Conservation (phyloP, 768 basidiomycete genomes). For the Lyophyllum atratum region DNA sequence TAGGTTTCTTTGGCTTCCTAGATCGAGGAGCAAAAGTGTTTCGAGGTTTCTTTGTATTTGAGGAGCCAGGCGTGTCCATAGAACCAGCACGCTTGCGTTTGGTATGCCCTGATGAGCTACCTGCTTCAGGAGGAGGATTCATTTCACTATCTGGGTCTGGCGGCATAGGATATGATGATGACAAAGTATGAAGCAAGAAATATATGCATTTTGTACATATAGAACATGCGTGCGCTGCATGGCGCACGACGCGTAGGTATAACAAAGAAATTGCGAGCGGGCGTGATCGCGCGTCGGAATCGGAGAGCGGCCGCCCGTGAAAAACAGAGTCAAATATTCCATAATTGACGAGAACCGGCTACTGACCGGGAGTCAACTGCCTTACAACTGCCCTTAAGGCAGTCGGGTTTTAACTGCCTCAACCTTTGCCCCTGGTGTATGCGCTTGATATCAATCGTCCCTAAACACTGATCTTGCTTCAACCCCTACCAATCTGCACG, state of each 20-base stretch:
- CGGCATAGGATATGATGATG: background rate
- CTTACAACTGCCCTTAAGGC: background rate
- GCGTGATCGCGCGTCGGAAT: no score
- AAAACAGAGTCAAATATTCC: no score
- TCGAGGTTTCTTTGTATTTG: background rate
- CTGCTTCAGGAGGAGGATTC: background rate
- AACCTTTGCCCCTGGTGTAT: slow-evolving; percentile 2
- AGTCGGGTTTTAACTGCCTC: slow-evolving; percentile 1
- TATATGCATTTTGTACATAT: background rate
- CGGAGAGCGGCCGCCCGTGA: no score
- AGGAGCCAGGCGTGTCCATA: background rate
- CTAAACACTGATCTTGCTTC: no score
- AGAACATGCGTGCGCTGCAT: background rate
- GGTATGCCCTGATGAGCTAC: background rate
- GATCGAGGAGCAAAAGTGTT: background rate
- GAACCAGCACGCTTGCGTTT: background rate
- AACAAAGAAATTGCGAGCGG: slow-evolving; percentile 1
- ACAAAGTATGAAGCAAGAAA: background rate
- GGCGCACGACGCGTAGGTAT: background rate
- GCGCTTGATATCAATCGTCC: no score
- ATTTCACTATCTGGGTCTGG: background rate
- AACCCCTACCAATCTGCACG: no score
- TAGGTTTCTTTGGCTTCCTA: slow-evolving; percentile 13
- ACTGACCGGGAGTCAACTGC: background rate
- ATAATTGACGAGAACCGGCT: background rate